phyloP scores from a whole-genome alignment of 2,329 filamentous ascomycete genomes.

The Sarocladium strictum region DNA sequence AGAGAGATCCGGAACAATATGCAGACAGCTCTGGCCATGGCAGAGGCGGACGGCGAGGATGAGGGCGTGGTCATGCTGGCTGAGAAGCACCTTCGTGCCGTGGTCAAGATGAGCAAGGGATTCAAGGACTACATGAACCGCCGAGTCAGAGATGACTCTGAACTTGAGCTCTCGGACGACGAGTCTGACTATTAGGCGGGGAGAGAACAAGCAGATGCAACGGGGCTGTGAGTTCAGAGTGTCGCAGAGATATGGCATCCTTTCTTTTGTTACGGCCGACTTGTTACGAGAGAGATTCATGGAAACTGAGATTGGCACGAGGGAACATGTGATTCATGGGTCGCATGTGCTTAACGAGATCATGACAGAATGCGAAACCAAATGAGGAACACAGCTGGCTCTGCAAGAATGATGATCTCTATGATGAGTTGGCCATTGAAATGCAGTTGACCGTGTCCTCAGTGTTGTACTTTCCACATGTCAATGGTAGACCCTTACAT shows the following conservation, averaged over 20 bases:
- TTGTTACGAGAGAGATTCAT: no score
- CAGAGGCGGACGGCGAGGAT: constrained; percentile 34
- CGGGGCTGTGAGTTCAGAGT: no score
- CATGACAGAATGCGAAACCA: neutral
- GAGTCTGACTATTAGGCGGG: constrained; percentile 2
- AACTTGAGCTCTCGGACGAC: neutral
- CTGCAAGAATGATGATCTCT: neutral
- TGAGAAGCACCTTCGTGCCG: constrained; percentile 27
- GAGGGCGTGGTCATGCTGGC: constrained; percentile 22
- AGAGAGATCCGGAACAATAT: constrained; percentile 37
- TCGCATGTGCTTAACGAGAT: neutral
- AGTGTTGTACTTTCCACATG: no score
- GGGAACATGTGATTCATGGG: no score
- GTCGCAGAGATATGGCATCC: no score
- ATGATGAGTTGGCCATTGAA: no score
- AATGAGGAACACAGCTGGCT: neutral
- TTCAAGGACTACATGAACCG: constrained; percentile 22
- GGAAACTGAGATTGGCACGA: no score
- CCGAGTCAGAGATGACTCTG: neutral
- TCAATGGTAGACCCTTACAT: no score
- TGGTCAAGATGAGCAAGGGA: constrained; percentile 28
- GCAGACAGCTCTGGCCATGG: constrained; percentile 38
- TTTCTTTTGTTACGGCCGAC: no score
- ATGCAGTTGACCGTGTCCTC: no score
- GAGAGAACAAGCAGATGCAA: neutral